A percentile compares a stretch with the other conserved stretches of the same genome.
Evolutionary conservation across 495 filamentous ascomycete genomes (phyloP).

Genomic region (Extremus antarcticus): DNA sequence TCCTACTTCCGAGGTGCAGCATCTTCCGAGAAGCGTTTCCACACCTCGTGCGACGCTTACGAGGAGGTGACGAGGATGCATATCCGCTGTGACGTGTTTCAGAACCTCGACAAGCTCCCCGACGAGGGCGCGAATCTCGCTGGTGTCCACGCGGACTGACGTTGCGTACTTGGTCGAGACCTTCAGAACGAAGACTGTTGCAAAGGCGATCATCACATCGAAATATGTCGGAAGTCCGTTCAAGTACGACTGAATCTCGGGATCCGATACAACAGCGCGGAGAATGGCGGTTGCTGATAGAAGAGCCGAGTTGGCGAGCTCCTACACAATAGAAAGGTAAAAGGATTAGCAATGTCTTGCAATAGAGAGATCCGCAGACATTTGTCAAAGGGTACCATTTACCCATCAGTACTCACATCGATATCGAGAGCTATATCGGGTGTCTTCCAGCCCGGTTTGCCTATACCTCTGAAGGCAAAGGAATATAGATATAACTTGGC

Average conservation of each 20-base stretch:
- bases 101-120: conserved; percentile 6
- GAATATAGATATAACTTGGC: conserved; percentile 38
- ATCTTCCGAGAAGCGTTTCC: conserved; percentile 7
- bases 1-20: not conserved
- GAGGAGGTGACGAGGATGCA: conserved; percentile 15
- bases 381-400: not conserved
- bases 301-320: conserved; percentile 33
- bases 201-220: conserved; percentile 49
- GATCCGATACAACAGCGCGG: conserved; percentile 38
- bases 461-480: conserved; percentile 35
- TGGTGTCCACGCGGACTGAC: conserved; percentile 7
- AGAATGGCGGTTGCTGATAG: conserved; percentile 39
- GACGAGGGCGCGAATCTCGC: conserved; percentile 6
- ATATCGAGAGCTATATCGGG: conserved; percentile 20
- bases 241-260: conserved; percentile 40
- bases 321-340: too few species aligned
- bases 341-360: conserved; percentile 20
- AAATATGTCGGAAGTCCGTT: conserved; percentile 45
- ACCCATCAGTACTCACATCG: not conserved
- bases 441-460: conserved; percentile 22
- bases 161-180: conserved; percentile 24
- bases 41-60: conserved; percentile 5
- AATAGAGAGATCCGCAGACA: too few species aligned
- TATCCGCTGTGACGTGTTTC: conserved; percentile 9
- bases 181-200: conserved; percentile 45